Base-by-base conservation (phyloP, 129 eudicot genomes). In the Scalesia atractyloides region DNA sequence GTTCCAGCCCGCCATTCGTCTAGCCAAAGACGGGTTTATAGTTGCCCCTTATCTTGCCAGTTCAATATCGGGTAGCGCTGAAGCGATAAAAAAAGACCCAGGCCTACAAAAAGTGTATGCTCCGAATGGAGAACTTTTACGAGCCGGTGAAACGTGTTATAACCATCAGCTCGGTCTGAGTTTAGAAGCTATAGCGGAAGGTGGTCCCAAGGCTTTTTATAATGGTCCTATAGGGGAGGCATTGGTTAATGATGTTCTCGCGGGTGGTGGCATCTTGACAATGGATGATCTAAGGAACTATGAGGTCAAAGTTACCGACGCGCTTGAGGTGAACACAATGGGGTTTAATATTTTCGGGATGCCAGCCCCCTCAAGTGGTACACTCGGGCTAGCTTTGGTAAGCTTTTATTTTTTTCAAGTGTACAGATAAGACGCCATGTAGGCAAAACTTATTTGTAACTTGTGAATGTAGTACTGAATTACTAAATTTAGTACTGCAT, bases 341-440 rank as follows among this genome's bases (percentile, higher is more conserved):
- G 99, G 97, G 64, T 90, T 82, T 73, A 82, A 78, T 19, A 81
- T 94, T n/a, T 61, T 86, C 7, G 99, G 99, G 26, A 90, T 94
- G 99, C 99, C 99, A 1, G 85, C 99, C 22, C 99, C 97, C 0
- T 94, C 99, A 43, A 90, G 97, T 76, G 99, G 99, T 50, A 90
- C 97, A 30, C 83, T 90, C 7, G 99, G 99, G 47, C 74, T 94
- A 26, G 72, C 96, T 79, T 62, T 94, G 93, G 99, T 94, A 59
- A 2, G 88, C 75, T 13, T 14, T 8, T 36, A 43, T 14, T 66
- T 24, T 26, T 7, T 48, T 33, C 12, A 6, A 17, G 24, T 1
- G 46, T 43, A n/a, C 9, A 16, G 12, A 16, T 2, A 43, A 33
- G 59, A 17, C 8, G 63, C 17, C 34, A 59, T 69, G 11, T 8